Percentiles rank a stretch among this genome's conserved stretches.
Evolutionary conservation across 495 filamentous ascomycete species (phyloP).

Genomic region (Lasiosphaeria miniovina): DNA sequence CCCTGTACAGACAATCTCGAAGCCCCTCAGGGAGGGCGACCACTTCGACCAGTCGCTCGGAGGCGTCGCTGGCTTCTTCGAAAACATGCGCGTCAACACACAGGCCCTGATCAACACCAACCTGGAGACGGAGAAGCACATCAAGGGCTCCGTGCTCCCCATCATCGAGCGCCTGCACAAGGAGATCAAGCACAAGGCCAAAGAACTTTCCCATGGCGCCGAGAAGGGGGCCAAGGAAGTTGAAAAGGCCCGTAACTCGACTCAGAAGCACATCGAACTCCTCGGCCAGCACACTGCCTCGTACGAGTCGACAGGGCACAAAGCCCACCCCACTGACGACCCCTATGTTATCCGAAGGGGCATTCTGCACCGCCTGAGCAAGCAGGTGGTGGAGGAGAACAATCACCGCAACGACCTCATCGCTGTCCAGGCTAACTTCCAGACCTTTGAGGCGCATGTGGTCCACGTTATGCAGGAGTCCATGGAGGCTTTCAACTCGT

Average conservation of each 20-base stretch:
- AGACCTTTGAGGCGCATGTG: conserved; percentile 82
- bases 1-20: conserved; percentile 64
- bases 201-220: conserved; percentile 82
- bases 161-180: conserved; percentile 86
- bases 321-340: conserved; percentile 66
- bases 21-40: conserved; percentile 79
- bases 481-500: conserved; percentile 74
- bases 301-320: conserved; percentile 67
- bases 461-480: conserved; percentile 77
- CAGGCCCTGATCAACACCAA: conserved; percentile 86
- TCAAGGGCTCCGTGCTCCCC: conserved; percentile 79
- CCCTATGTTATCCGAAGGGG: conserved; percentile 85
- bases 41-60: conserved; percentile 88
- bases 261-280: conserved; percentile 95
- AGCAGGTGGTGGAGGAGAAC: conserved; percentile 93
- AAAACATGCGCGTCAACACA: conserved; percentile 88
- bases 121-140: conserved; percentile 79
- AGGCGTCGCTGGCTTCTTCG: conserved; percentile 83
- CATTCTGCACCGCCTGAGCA: conserved; percentile 76
- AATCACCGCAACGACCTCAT: conserved; percentile 88
- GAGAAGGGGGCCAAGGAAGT: conserved; percentile 84
- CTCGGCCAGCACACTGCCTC: conserved; percentile 77
- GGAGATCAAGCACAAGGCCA: conserved; percentile 92
- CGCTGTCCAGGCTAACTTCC: conserved; percentile 82
- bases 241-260: conserved; percentile 78